A percentile compares a stretch with the other conserved stretches of the same genome.
These are phyloP conservation scores for Acidiella bohemica DNA, from an alignment of 495 filamentous ascomycete species.

Conservation along the genomic window DNA sequence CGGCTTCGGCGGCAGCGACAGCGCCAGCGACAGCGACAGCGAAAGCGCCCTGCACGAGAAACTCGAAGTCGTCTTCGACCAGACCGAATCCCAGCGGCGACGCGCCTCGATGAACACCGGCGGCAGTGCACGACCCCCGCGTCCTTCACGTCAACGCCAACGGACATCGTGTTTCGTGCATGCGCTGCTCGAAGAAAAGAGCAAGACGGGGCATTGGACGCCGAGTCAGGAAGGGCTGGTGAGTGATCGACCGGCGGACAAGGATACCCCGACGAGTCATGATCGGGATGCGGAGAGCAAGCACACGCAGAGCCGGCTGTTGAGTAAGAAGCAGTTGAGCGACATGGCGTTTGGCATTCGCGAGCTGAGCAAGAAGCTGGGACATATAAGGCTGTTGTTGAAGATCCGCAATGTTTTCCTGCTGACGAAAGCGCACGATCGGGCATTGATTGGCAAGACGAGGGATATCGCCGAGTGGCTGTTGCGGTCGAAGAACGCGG, in stretches of 20 bases:
- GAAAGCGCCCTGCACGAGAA: constrained; percentile 16
- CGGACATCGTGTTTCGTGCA: constrained; percentile 74
- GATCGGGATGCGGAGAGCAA: constrained; percentile 21
- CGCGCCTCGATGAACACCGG: constrained; percentile 70
- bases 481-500: constrained; percentile 47
- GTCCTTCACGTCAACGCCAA: constrained; percentile 31
- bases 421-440: constrained; percentile 78
- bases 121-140: constrained; percentile 17
- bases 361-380: constrained; percentile 74
- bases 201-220: constrained; percentile 29
- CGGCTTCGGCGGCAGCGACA: neutral
- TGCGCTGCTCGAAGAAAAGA: constrained; percentile 47
- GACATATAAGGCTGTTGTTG: constrained; percentile 63
- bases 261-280: constrained; percentile 15
- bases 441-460: constrained; percentile 64
- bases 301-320: constrained; percentile 44
- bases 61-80: constrained; percentile 59
- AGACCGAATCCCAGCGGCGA: constrained; percentile 58
- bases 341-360: constrained; percentile 95
- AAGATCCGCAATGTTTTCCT: constrained; percentile 73
- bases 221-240: constrained; percentile 19
- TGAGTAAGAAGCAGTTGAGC: constrained; percentile 84
- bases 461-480: constrained; percentile 71
- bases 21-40: constrained; percentile 32
- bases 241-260: constrained; percentile 28